phyloP scores from a whole-genome alignment of 202 grass and related monocot species.

The Setaria viridis region DNA sequence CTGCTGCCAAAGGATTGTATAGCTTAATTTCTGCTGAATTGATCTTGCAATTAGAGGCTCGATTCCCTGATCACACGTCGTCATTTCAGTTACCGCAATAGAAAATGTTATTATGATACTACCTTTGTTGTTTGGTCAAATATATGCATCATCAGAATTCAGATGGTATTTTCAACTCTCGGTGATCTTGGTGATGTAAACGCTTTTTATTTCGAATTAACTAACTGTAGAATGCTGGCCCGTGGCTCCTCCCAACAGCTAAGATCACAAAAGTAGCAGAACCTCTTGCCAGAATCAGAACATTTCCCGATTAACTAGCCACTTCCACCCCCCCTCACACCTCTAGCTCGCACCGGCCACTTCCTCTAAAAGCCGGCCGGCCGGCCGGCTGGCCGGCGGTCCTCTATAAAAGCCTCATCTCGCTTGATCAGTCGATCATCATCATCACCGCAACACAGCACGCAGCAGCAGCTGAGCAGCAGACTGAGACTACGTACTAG shows the following conservation, averaged over 20 bases:
- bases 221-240: background rate
- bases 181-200: constrained; percentile 1
- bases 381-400: background rate
- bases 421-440: background rate
- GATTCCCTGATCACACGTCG: background rate
- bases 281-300: constrained; percentile 8
- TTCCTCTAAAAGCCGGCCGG: background rate
- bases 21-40: background rate
- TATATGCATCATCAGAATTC: background rate
- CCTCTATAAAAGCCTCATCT: constrained; percentile 40
- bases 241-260: constrained; percentile 34
- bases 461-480: background rate
- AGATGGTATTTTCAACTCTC: background rate
- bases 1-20: no score
- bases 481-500: no score
- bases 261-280: constrained; percentile 20
- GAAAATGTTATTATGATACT: background rate
- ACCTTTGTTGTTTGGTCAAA: background rate
- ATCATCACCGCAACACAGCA: background rate
- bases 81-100: background rate
- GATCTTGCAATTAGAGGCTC: background rate
- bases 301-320: background rate
- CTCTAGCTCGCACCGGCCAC: background rate
- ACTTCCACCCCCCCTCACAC: background rate
- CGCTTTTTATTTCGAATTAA: background rate